phyloP scores from a whole-genome alignment of 192 early-diverging fungal genomes.

The Chytriomyces sp. region DNA sequence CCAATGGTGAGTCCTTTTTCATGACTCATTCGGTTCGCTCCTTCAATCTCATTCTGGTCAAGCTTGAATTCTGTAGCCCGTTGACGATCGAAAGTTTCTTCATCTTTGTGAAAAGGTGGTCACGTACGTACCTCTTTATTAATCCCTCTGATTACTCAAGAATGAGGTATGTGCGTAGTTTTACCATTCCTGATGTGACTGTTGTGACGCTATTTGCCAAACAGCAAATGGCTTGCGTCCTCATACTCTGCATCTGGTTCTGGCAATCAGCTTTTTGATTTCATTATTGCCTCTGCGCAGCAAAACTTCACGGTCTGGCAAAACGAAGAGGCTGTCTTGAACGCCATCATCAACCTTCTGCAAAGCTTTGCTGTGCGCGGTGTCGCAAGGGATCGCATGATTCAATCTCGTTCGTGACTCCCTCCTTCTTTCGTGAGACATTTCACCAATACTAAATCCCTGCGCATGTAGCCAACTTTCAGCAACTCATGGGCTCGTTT shows the following conservation, averaged over 20 bases:
- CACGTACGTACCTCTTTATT: constrained; percentile 68
- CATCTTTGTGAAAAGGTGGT: constrained; percentile 78
- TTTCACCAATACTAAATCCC: constrained; percentile 3
- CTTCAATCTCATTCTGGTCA: neutral
- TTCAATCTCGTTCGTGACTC: constrained; percentile 14
- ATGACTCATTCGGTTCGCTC: neutral
- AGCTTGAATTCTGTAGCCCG: constrained; percentile 70
- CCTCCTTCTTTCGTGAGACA: neutral
- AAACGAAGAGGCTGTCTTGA: constrained; percentile 67
- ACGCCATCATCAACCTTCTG: constrained; percentile 20
- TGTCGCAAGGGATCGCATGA: constrained; percentile 2
- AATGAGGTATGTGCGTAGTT: constrained; percentile 38
- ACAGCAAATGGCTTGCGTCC: constrained; percentile 53
- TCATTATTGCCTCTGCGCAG: constrained; percentile 59
- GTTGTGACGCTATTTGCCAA: neutral
- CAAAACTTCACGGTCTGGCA: constrained; percentile 71
- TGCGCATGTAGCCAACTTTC: constrained; percentile 8
- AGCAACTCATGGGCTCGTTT: constrained; percentile 4
- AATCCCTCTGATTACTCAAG: constrained; percentile 58
- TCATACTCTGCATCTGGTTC: constrained; percentile 63
- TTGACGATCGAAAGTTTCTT: constrained; percentile 68
- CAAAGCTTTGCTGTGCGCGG: constrained; percentile 15
- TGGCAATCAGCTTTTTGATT: constrained; percentile 61
- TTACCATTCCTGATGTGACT: neutral
- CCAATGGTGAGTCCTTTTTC: neutral